Conservation (phyloP, 2,329 filamentous ascomycete species). For the Pseudohalonectria lignicola region DNA sequence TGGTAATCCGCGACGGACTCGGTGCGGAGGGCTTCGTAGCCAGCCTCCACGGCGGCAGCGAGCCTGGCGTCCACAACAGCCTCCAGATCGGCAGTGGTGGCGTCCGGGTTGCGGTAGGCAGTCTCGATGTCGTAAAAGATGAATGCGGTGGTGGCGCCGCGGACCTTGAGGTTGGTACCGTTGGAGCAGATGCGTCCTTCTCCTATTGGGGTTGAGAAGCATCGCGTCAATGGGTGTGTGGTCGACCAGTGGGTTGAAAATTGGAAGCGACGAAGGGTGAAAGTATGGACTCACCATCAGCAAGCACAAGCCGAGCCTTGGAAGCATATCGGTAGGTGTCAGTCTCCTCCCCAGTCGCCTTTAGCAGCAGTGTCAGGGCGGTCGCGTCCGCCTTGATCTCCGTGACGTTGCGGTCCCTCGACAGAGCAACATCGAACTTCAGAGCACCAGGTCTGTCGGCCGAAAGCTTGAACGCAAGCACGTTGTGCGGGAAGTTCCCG, state of each 20-base stretch:
- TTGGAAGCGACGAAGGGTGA: too few species aligned
- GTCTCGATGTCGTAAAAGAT: slow-evolving; percentile 1
- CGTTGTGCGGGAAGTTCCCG: slow-evolving; percentile 21
- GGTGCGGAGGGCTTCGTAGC: slow-evolving; percentile 1
- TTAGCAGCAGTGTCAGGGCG: too few species aligned
- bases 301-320: not conserved
- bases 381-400: too few species aligned
- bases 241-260: too few species aligned
- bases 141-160: slow-evolving; percentile 2
- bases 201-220: too few species aligned
- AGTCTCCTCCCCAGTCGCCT: too few species aligned
- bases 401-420: not conserved
- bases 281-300: not conserved
- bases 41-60: not conserved
- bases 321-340: too few species aligned
- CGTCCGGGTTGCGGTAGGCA: slow-evolving; percentile 3
- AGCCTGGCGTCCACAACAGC: not conserved
- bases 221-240: too few species aligned
- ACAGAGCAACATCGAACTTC: slow-evolving; percentile 1
- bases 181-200: not conserved
- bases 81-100: not conserved
- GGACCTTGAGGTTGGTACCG: slow-evolving; percentile 1
- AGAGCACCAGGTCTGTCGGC: not conserved
- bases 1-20: slow-evolving; percentile 20
- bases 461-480: slow-evolving; percentile 18